Evolutionary conservation across 768 basidiomycete species (phyloP), one percentile per base, ranked within the genome.

Genomic region (Serendipita indica): DNA sequence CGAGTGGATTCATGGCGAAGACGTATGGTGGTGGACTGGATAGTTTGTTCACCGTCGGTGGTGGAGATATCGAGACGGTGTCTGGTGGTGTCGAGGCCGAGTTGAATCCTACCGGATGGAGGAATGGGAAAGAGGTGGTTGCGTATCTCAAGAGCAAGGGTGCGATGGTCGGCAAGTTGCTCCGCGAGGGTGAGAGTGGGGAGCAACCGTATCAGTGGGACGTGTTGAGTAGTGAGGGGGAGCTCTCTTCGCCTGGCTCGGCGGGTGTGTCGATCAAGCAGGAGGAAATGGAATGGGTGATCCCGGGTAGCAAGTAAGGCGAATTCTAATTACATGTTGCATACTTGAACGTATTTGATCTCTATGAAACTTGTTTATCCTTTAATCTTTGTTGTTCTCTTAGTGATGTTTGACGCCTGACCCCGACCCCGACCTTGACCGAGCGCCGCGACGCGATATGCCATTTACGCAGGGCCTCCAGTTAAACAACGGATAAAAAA

Each of bases 101-200:
- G 10, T 2, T 54, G 49, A 54, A 54, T n/a, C 49, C 49, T 34
- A 60, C 52, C 45, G 84, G 83, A 25, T 83, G 80, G 74, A 74
- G 90, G 62, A 71, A 71, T 65, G 84, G 81, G 37, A 71, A 71
- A 37, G 91, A 94, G 70, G 83, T 93, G 0, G 71, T 90, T 14
- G 66, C 68, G 39, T 93, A 84, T 68, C 70, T 94, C 70, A 77
- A 76, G 67, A 69, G 70, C 58, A 73, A 78, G 62, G 91, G 91
- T 0, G 91, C 87, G 43, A 83, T 79, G 69, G 77, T 92, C 64
- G 74, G 74, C 25, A 68, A 75, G 33, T 69, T 79, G 64, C 79
- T 77, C 61, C 84, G 82, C 63, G 82, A 61, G 32, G 62, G 57
- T 33, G 62, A 60, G 37, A 58, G 46, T 28, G 49, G 49, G 7